Base-by-base conservation (phyloP, 1,139 yeast species). In the Tardiomyces blankii region DNA sequence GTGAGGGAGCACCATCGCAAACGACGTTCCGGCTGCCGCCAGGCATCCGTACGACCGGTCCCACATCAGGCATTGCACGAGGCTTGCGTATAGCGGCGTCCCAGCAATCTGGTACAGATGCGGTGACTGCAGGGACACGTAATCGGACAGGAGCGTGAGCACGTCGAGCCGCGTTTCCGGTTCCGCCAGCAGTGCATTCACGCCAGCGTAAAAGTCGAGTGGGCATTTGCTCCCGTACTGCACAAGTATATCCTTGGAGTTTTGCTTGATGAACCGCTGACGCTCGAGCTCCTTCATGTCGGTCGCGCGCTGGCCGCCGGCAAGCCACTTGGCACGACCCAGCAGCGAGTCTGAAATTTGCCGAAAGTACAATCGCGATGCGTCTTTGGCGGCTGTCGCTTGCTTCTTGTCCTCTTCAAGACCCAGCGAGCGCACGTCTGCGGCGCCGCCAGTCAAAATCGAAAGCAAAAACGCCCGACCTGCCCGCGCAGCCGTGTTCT, bases 1-100 rank as follows among this genome's bases (percentile, higher is more conserved):
- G 50, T 75, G 77, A 0, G 86, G 86, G 7, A 79, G 56, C 9
- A 74, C 48, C 81, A 80, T 77, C 6, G 74, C 69, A 43, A 79
- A 51, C 0, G 70, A 59, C 1, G 74, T 68, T 14, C 75, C 55
- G 2, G 74, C 68, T 7, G 73, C 62, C 28, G 69, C 64, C 16
- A 80, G 60, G 1, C 69, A 61, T 2, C 69, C 62, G 8, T 70
- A 67, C 39, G 74, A 67, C 16, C 64, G 59, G 54, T 80, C 87
- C 40, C 63, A 63, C 48, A 70, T 58, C 27, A 76, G 57, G 44
- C 75, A 67, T 40, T 64, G 60, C 42, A 75, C 56, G 5, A 80
- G 50, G 40, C 63, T 70, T n/a, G 58, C 58, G 48, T 74, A 68
- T 23, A 79, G 54, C 1, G 66, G 63, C 1, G 77, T 62, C 2